Conservation (phyloP, 1,284 basidiomycete genomes). For the Cryptococcus sp. region DNA sequence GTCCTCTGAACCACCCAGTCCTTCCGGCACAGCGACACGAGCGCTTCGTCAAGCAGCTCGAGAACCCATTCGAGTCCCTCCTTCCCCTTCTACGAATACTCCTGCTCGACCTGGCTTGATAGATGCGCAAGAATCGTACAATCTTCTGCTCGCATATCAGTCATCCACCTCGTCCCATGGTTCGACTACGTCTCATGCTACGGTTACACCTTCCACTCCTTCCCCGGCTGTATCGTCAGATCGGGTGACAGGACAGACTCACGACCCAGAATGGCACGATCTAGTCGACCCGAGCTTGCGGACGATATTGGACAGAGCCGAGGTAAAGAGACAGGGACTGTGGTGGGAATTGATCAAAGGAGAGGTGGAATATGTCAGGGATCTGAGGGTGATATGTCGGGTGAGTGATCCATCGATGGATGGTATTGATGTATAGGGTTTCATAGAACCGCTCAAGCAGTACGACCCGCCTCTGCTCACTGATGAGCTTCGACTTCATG, state of each 20-base stretch:
- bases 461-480: slow-evolving; percentile 57
- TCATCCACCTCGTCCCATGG: slow-evolving; percentile 12
- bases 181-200: background rate
- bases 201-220: slow-evolving; percentile 2
- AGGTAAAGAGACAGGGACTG: slow-evolving; percentile 71
- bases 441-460: slow-evolving; percentile 57
- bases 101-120: slow-evolving; percentile 3
- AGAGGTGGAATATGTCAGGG: slow-evolving; percentile 70
- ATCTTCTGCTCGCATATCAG: slow-evolving; percentile 31
- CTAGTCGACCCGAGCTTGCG: slow-evolving; percentile 63
- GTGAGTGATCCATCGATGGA: slow-evolving; percentile 45
- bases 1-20: background rate
- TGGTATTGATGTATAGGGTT: slow-evolving; percentile 52
- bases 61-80: background rate
- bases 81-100: background rate
- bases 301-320: slow-evolving; percentile 62
- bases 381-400: slow-evolving; percentile 62
- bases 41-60: background rate
- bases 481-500: slow-evolving; percentile 50
- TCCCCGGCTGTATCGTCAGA: slow-evolving; percentile 12
- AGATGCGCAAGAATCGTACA: slow-evolving; percentile 22
- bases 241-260: background rate
- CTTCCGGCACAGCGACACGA: background rate
- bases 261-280: slow-evolving; percentile 60
- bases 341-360: slow-evolving; percentile 77